phyloP scores from a whole-genome alignment of 2,329 filamentous ascomycete genomes.

The Ophiosphaerella herpotricha region DNA sequence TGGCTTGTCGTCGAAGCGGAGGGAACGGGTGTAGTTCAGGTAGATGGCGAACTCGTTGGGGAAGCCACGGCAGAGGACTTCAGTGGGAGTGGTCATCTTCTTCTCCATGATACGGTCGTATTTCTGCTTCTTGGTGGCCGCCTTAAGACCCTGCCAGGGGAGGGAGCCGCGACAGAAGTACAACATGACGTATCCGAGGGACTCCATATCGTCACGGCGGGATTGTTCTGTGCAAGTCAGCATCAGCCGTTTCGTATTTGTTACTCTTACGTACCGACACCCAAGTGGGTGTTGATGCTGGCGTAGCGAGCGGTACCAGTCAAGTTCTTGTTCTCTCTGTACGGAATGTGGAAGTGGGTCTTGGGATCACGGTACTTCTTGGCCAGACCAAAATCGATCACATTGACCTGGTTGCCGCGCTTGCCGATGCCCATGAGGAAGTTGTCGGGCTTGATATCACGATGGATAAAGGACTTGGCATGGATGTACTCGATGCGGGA shows the following conservation, averaged over 20 bases:
- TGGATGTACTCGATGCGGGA: conserved; percentile 99
- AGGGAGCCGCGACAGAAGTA: conserved; percentile 99
- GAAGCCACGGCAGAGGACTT: conserved; percentile 98
- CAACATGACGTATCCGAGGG: conserved; percentile 97
- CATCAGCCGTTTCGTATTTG: not conserved
- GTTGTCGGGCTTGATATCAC: conserved; percentile 99
- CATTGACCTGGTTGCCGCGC: conserved; percentile 98
- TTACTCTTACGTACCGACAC: conserved; percentile 69
- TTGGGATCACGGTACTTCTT: conserved; percentile 99
- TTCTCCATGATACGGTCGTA: conserved; percentile 99
- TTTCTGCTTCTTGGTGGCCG: conserved; percentile 99
- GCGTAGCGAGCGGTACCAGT: conserved; percentile 98
- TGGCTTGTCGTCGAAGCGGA: conserved; percentile 99
- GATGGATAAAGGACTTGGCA: conserved; percentile 99
- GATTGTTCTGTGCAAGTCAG: conserved; percentile 74
- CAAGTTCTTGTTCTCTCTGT: conserved; percentile 99
- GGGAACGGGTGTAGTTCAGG: conserved; percentile 97
- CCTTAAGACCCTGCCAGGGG: conserved; percentile 98
- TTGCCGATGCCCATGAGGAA: conserved; percentile 99
- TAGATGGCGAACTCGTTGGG: conserved; percentile 99
- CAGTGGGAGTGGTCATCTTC: conserved; percentile 99
- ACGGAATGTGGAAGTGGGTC: conserved; percentile 99
- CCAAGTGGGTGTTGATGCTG: conserved; percentile 97
- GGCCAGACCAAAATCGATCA: conserved; percentile 97
- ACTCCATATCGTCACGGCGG: conserved; percentile 99